A percentile compares a stretch with the other conserved stretches of the same genome.
Evolutionary conservation across 768 basidiomycete genomes (phyloP).

Genomic region (Astraeus odoratus): DNA sequence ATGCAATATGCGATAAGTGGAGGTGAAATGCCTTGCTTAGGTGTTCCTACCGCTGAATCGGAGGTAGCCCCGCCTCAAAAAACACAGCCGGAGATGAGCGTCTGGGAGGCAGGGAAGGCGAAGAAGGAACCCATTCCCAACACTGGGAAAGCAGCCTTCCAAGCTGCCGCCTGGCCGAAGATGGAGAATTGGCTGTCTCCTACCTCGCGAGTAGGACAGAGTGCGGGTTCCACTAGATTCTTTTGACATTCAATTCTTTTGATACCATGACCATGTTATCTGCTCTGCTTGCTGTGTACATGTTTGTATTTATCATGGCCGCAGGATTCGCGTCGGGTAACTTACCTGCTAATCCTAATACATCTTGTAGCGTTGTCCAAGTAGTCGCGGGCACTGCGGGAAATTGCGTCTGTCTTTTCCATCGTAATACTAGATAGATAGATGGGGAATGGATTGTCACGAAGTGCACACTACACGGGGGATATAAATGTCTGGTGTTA

Average conservation of each 20-base stretch:
- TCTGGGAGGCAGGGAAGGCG: slow-evolving; percentile 20
- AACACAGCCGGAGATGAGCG: slow-evolving; percentile 3
- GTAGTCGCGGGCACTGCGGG: too few relatives aligned
- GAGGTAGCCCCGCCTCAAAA: slow-evolving; percentile 2
- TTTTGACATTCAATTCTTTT: slow-evolving; percentile 16
- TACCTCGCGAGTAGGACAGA: slow-evolving; percentile 22
- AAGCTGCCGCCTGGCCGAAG: slow-evolving; percentile 27
- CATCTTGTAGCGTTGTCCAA: background rate
- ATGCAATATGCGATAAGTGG: slow-evolving; percentile 26
- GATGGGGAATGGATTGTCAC: background rate
- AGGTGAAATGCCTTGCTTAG: slow-evolving; percentile 12
- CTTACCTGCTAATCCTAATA: background rate
- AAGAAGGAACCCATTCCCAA: slow-evolving; percentile 20
- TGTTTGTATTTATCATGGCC: background rate
- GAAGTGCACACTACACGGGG: background rate
- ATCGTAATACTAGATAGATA: too few relatives aligned
- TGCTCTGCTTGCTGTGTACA: background rate
- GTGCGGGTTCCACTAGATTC: slow-evolving; percentile 24
- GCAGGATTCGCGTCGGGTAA: background rate
- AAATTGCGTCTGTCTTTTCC: too few relatives aligned
- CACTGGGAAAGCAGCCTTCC: slow-evolving; percentile 21
- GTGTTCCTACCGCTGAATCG: slow-evolving; percentile 2
- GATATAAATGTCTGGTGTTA: background rate
- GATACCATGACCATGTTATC: background rate
- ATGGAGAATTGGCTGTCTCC: slow-evolving; percentile 29